These are phyloP conservation scores for Paraphoma sp. DNA, from an alignment of 2,329 filamentous ascomycete genomes.

Conservation along the genomic window DNA sequence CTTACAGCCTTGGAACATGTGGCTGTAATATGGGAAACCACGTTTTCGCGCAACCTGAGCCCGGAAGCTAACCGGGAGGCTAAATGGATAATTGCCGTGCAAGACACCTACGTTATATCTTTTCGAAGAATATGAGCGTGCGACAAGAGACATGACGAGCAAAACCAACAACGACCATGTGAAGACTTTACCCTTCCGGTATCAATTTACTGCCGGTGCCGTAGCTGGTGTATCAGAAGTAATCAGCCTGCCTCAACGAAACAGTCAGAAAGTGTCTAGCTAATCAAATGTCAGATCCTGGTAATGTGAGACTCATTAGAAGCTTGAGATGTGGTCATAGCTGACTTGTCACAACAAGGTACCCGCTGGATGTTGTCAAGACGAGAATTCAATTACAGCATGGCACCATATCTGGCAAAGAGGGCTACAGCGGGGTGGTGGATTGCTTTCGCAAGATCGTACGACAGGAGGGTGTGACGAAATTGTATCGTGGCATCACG, in stretches of 20 bases:
- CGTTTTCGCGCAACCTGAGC: background rate
- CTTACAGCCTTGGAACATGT: background rate
- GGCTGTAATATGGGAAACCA: conserved; percentile 5
- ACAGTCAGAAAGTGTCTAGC: background rate
- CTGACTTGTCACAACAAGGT: conserved; percentile 38
- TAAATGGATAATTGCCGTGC: conserved; percentile 1
- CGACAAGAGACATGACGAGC: background rate
- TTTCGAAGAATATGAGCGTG: background rate
- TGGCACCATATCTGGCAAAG: conserved; percentile 20
- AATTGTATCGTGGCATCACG: conserved; percentile 39
- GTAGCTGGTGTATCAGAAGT: conserved; percentile 20
- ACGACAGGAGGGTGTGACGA: conserved; percentile 27
- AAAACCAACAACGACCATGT: conserved; percentile 4
- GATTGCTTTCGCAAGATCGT: conserved; percentile 40
- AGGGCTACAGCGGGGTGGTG: conserved; percentile 36
- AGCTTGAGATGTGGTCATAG: background rate
- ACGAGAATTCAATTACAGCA: conserved; percentile 40
- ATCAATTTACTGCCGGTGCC: conserved; percentile 36
- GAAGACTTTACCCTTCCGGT: conserved; percentile 30
- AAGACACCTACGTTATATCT: background rate
- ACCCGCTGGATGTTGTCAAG: conserved; percentile 42
- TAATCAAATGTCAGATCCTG: conserved; percentile 17
- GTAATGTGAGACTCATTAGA: conserved; percentile 25
- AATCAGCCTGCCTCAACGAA: background rate
- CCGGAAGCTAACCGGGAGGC: conserved; percentile 1